A percentile compares a stretch with the other conserved stretches of the same genome.
Evolutionary conservation across 768 basidiomycete species (phyloP).

Genomic region (Lactifluus rugatus): DNA sequence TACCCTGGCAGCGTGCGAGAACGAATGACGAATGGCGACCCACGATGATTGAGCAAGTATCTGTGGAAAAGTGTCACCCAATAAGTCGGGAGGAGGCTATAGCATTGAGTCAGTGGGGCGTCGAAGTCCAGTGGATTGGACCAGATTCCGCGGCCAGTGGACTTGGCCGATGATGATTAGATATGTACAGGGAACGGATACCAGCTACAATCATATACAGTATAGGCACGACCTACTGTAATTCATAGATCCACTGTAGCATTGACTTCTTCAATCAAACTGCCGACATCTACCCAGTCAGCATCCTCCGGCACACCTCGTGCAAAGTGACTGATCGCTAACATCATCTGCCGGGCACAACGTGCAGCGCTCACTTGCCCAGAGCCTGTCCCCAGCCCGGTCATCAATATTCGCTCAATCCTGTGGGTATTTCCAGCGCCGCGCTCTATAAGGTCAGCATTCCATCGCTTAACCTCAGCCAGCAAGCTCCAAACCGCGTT

Average conservation of each 20-base stretch:
- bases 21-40: neutral
- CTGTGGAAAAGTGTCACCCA: slow-evolving; percentile 1
- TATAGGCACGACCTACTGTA: neutral
- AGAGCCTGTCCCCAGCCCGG: slow-evolving; percentile 19
- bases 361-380: slow-evolving; percentile 1
- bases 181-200: neutral
- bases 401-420: slow-evolving; percentile 18
- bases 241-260: neutral
- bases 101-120: slow-evolving; percentile 1
- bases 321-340: slow-evolving; percentile 10
- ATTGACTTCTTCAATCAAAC: slow-evolving; percentile 3
- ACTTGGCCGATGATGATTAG: neutral
- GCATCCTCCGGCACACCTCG: slow-evolving; percentile 1
- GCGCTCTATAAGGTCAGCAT: slow-evolving; percentile 4
- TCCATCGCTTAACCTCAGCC: slow-evolving; percentile 24
- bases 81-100: slow-evolving; percentile 1
- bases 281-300: neutral
- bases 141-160: neutral
- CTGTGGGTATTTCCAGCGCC: neutral
- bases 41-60: neutral
- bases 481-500: slow-evolving; percentile 28
- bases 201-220: neutral
- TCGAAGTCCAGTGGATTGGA: slow-evolving; percentile 1
- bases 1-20: neutral
- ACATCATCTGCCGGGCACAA: slow-evolving; percentile 15